Conservation (phyloP, 2,329 filamentous ascomycete genomes). For the Aspergillus awamori region DNA sequence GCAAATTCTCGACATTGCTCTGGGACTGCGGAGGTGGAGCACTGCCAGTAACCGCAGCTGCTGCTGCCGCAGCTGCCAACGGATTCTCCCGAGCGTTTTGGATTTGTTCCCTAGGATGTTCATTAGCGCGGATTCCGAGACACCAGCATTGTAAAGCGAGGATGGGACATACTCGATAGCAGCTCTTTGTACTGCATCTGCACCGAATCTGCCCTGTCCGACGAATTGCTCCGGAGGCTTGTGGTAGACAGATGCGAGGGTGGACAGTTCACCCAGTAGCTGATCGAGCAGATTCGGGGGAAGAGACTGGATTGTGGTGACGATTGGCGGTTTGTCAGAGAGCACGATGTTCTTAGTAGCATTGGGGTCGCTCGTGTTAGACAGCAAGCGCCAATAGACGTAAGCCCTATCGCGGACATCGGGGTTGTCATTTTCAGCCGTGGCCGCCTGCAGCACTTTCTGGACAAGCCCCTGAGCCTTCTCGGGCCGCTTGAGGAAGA, state of each 20-base stretch:
- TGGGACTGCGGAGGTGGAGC: slow-evolving; percentile 57
- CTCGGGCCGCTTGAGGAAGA: slow-evolving; percentile 95
- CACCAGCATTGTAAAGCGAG: slow-evolving; percentile 14
- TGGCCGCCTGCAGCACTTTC: slow-evolving; percentile 90
- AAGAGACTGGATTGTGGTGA: slow-evolving; percentile 88
- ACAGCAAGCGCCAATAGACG: slow-evolving; percentile 96
- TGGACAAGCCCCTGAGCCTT: slow-evolving; percentile 89
- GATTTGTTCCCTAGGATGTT: slow-evolving; percentile 68
- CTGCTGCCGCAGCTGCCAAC: slow-evolving; percentile 79
- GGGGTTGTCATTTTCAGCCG: slow-evolving; percentile 93
- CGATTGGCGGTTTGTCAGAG: slow-evolving; percentile 91
- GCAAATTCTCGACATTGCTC: slow-evolving; percentile 86
- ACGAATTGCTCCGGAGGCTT: slow-evolving; percentile 98
- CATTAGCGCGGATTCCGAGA: slow-evolving; percentile 22
- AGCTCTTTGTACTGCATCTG: slow-evolving; percentile 89
- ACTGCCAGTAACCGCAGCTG: slow-evolving; percentile 62
- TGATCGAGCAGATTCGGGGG: slow-evolving; percentile 82
- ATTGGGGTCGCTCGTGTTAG: slow-evolving; percentile 75
- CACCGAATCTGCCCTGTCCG: slow-evolving; percentile 89
- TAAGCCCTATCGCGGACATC: slow-evolving; percentile 97
- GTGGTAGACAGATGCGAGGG: slow-evolving; percentile 95
- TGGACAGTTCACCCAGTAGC: slow-evolving; percentile 88
- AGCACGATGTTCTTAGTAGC: slow-evolving; percentile 92
- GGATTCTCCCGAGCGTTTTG: slow-evolving; percentile 93
- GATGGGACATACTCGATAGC: slow-evolving; percentile 71